Percentiles rank a stretch among this genome's conserved stretches.
Evolutionary conservation across 1,284 basidiomycete species (phyloP).

Genomic region (Sporisorium sorghi): DNA sequence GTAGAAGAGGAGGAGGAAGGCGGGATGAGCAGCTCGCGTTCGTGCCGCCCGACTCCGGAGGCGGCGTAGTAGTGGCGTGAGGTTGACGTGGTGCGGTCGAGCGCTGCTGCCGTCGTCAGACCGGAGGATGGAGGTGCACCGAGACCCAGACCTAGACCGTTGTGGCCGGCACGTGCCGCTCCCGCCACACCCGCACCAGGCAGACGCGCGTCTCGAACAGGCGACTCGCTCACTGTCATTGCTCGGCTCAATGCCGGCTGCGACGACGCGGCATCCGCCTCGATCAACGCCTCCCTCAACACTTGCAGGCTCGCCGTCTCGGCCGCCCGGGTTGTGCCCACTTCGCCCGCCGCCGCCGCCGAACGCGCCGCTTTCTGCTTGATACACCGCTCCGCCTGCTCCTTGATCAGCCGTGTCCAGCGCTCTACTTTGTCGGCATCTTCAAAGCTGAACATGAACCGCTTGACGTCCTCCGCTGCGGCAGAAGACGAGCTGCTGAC

Average conservation of each 20-base stretch:
- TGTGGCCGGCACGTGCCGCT: conserved; percentile 1
- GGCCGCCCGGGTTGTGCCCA: conserved; percentile 14
- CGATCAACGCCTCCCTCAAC: conserved; percentile 55
- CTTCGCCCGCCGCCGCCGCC: not conserved
- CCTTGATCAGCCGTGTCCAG: conserved; percentile 28
- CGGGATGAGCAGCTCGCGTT: conserved; percentile 32
- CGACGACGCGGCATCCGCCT: conserved; percentile 11
- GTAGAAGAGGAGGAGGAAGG: not conserved
- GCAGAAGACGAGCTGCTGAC: not conserved
- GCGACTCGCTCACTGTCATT: conserved; percentile 14
- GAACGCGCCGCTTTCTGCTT: conserved; percentile 14
- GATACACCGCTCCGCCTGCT: conserved; percentile 13
- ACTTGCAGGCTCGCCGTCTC: conserved; percentile 48
- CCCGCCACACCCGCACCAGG: too few species aligned
- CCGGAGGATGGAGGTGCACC: not conserved
- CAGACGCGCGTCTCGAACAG: too few species aligned
- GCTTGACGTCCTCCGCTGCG: conserved; percentile 14
- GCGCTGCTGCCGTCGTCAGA: not conserved
- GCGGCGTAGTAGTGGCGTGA: conserved; percentile 54
- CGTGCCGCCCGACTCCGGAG: conserved; percentile 29
- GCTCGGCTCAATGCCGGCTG: conserved; percentile 13
- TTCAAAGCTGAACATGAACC: conserved; percentile 61
- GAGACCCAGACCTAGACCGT: not conserved
- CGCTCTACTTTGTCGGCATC: conserved; percentile 17
- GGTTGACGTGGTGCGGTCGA: conserved; percentile 49